Base-by-base conservation (phyloP, 2,329 filamentous ascomycete genomes). In the Teratosphaeria destructans region DNA sequence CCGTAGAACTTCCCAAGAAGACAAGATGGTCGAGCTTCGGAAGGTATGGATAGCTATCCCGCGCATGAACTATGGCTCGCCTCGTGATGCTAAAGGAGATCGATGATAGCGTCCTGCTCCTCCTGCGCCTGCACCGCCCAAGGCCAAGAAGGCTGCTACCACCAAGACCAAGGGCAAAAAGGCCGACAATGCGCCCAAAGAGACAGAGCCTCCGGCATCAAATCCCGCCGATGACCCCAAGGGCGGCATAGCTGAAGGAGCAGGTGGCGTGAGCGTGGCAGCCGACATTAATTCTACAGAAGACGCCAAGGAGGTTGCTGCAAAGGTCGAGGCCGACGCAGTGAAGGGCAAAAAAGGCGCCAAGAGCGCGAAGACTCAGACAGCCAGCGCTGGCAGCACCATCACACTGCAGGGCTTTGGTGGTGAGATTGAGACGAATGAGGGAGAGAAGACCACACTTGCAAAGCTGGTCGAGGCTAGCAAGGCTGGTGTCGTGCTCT, bases 401-500 rank as follows among this genome's bases (percentile, higher is more conserved):
- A 75, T 86, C 64, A 70, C 76, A 55, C 73, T 86, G 56, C 75
- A 81, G 14, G 73, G 71, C 34, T 85, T 86, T 66, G 83, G 83
- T 59, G 82, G 82, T 59, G 86, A 94, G 71, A 77, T 99, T 64
- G 85, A 94, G 79, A 94, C 87, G 63, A 85, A 97, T 65, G 90
- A 95, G 64, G 91, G 91, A 68, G 78, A 81, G 58, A 89, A 87
- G 77, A 91, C 88, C 5, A 90, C 85, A 1, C 78, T 99, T 61
- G 87, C 90, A 77, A 80, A 85, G 67, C 84, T 99, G 27, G 82
- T 96, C 55, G 87, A 90, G 57, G 83, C 88, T 71, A 95, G 91
- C 81, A 86, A 89, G 76, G 81, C 83, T 39, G 94, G 93, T 29
- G 88, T 97, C 52, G 90, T 96, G 37, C 78, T 97, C 34, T 96